phyloP scores from a whole-genome alignment of 23 red algal genomes.

The Pyropia haitanensis region DNA sequence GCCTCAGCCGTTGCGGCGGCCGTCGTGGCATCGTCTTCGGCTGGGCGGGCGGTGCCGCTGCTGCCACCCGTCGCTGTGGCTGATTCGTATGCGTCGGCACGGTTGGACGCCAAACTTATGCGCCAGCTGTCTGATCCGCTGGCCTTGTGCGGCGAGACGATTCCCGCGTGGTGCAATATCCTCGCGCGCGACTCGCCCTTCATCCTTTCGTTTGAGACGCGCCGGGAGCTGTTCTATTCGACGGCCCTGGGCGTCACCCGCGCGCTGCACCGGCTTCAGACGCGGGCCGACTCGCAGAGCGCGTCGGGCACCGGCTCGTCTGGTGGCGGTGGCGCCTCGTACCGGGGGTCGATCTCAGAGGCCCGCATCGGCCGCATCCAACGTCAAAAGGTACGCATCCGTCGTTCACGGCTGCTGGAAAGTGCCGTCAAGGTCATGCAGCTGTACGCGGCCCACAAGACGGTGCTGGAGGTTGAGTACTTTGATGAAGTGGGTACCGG shows the following conservation, averaged over 20 bases:
- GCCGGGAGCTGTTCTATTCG: slow-evolving; percentile 67
- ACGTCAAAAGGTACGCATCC: slow-evolving; percentile 88
- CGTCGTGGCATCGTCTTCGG: too few relatives aligned
- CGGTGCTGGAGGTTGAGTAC: slow-evolving; percentile 89
- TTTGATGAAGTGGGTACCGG: slow-evolving; percentile 93
- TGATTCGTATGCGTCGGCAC: background rate
- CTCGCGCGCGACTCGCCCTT: slow-evolving; percentile 60
- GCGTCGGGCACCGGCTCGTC: slow-evolving; percentile 7
- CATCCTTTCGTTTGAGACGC: slow-evolving; percentile 70
- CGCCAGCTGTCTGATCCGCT: slow-evolving; percentile 85
- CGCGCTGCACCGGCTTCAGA: slow-evolving; percentile 71
- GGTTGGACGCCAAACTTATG: slow-evolving; percentile 61
- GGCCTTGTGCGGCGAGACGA: slow-evolving; percentile 54
- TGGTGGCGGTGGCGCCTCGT: slow-evolving; percentile 4
- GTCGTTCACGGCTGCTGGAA: slow-evolving; percentile 66
- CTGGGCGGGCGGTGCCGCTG: too few relatives aligned
- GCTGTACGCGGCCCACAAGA: slow-evolving; percentile 67
- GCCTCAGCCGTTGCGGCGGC: too few relatives aligned
- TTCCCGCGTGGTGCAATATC: slow-evolving; percentile 62
- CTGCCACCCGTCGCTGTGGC: too few relatives aligned
- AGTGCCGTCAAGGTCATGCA: slow-evolving; percentile 83
- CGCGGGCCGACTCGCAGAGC: slow-evolving; percentile 37
- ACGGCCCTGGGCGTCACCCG: slow-evolving; percentile 75
- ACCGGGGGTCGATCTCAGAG: slow-evolving; percentile 29
- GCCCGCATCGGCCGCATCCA: slow-evolving; percentile 73